phyloP scores from a whole-genome alignment of 176 grass and related monocot species.

The Lolium multiflorum region DNA sequence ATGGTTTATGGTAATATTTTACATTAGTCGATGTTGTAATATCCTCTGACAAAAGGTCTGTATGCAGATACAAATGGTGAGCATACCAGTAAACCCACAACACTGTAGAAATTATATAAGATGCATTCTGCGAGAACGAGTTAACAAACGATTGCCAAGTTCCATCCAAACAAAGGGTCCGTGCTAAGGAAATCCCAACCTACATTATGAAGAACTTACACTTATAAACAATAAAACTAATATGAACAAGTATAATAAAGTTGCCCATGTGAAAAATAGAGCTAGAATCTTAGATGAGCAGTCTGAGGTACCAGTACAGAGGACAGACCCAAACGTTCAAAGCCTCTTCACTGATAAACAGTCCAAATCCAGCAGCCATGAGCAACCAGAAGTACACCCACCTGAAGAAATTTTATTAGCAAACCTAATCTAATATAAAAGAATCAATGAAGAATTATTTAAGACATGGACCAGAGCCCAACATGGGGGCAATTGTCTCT shows the following conservation, averaged over 20 bases:
- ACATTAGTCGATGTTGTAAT: background rate
- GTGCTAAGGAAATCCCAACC: conserved; percentile 89
- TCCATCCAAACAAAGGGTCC: conserved; percentile 82
- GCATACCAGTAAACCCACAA: conserved; percentile 93
- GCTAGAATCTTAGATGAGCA: conserved; percentile 38
- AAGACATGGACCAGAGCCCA: too few relatives aligned
- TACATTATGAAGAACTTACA: conserved; percentile 43
- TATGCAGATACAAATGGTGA: conserved; percentile 30
- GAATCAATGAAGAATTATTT: too few relatives aligned
- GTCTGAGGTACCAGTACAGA: conserved; percentile 69
- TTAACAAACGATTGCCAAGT: conserved; percentile 72
- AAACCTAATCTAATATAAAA: background rate
- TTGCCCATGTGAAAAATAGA: conserved; percentile 12
- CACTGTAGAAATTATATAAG: conserved; percentile 80
- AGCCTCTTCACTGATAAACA: conserved; percentile 91
- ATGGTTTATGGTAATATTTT: conserved; percentile 23
- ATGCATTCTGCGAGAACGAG: conserved; percentile 74
- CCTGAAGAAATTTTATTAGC: conserved; percentile 51
- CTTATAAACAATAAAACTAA: conserved; percentile 23
- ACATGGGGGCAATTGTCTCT: background rate
- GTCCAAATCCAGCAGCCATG: conserved; percentile 86
- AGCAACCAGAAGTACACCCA: conserved; percentile 97
- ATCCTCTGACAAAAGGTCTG: conserved; percentile 9
- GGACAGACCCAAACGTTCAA: conserved; percentile 96
- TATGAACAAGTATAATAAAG: conserved; percentile 25